Evolutionary conservation across 1,284 basidiomycete species (phyloP), one percentile per base, ranked within the genome.

Genomic region (Cryptococcus floricola): DNA sequence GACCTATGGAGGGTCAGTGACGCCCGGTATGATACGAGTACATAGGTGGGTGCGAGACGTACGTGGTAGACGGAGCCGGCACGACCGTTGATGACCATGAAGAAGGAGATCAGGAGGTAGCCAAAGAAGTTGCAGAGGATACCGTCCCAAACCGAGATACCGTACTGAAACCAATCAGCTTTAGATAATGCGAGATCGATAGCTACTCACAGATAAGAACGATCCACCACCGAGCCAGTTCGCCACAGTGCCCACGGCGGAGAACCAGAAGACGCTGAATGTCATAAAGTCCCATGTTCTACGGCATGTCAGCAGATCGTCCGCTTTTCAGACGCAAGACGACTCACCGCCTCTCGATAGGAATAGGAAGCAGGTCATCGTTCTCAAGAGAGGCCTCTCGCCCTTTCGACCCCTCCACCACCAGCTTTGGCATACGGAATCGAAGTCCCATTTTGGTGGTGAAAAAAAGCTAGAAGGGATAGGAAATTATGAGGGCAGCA

Each of bases 1-100:
- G 64, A 88, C 74, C 69, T 88, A 86, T 67, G 18, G 25, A 14
- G 13, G 5, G 34, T 25, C 23, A 16, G 25, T 46, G 25, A 23
- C 23, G 38, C 23, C 23, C 23, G 23, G 23, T 3, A 23, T 23
- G 23, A 23, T 23, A 23, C 50, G 0, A 53, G 38, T 2, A 27
- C 18, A 14, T n/a, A 31, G 23, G 14, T 9, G 52, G n/a, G 39
- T 18, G 41, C 23, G 23, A 23, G 49, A 52, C 64, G 48, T 19
- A 71, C 60, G 50, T 73, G 71, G 47, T 67, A 73, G 2, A 66
- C 62, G 0, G 71, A 64, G 13, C 69, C 71, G 4, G 60, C 56
- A 1, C 70, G 61, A 7, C 71, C 71, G 57, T 71, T 71, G 23
- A 66, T 18, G 5, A 65, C 63, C 69, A 74, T 73, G 57, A 71